Base-by-base conservation (phyloP, 805 yeast species). In the Metschnikowia vanudenii region DNA sequence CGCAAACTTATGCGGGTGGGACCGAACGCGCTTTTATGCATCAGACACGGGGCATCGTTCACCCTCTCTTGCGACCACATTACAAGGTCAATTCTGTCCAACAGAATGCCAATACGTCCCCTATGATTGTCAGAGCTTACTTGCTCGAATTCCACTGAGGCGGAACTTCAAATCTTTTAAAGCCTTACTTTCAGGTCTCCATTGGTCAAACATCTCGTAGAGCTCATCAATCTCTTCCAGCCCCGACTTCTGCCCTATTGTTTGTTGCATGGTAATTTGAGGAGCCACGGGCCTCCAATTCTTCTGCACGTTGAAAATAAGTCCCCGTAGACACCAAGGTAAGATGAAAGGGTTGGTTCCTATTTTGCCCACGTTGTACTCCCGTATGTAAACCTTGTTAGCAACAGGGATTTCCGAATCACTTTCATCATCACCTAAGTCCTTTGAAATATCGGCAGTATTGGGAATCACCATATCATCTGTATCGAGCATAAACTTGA, bases 251-350 rank as follows among this genome's bases (percentile, higher is more conserved):
- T 17, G 30, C 3, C 33, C 28, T 9, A 26, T 28, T 14, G 19
- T 43, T 8, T 37, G 31, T 53, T 55, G 58, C 55, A 61, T 60
- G 53, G 65, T 37, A 43, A 44, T 71, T 69, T 11, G 82, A 82
- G 40, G 63, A 64, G 14, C 28, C 6, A 29, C 37, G 10, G 37
- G 35, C 17, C 78, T 71, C 65, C 74, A 67, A 51, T 71, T 76
- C 51, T 63, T 73, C 47, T 75, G 77, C 0, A 84, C 76, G 53
- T 71, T 96, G 53, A 80, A 82, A 26, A 55, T 36, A 17, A 92
- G 68, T 0, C 97, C 96, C 37, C 96, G 70, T 68, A 90, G 79
- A 57, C 95, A 86, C 97, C 97, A 92, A 1, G 98, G 98, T 32
- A 92, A 68, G 48, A 85, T 81, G 59, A 79, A 92, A 0, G 97